Conservation (phyloP, 805 yeast genomes). For the Suhomyces faveliae region DNA sequence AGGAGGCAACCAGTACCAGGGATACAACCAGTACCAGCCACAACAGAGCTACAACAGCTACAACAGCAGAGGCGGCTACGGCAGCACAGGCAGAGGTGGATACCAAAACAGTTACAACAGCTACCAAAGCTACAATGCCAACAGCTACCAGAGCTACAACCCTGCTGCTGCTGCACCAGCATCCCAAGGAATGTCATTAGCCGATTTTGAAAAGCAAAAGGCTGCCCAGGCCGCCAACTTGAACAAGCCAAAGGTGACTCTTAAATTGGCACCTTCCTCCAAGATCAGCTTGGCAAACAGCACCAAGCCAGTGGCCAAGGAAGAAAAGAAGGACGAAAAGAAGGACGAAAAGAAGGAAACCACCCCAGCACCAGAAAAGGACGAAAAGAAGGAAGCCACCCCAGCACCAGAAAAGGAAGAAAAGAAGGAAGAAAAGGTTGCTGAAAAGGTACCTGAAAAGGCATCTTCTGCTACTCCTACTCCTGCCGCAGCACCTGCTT, state of each 20-base stretch:
- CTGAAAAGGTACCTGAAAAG: constrained; percentile 14
- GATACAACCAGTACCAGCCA: constrained; percentile 12
- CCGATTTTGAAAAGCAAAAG: constrained; percentile 76
- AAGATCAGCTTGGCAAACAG: constrained; percentile 56
- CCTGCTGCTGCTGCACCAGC: constrained; percentile 19
- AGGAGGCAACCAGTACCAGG: constrained; percentile 10
- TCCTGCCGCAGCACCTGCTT: constrained; percentile 5
- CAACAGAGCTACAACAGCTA: constrained; percentile 22
- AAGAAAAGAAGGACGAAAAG: constrained; percentile 18
- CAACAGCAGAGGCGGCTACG: constrained; percentile 19
- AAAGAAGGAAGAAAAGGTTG: constrained; percentile 11
- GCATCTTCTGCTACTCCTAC: constrained; percentile 12
- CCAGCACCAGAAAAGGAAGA: neutral
- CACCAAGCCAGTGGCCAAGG: constrained; percentile 26
- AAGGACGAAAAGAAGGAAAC: constrained; percentile 19
- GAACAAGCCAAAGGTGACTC: constrained; percentile 62
- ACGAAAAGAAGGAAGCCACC: neutral
- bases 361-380: constrained; percentile 14
- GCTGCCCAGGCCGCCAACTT: constrained; percentile 39
- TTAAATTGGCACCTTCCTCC: constrained; percentile 64
- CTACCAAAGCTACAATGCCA: constrained; percentile 14
- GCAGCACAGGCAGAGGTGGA: constrained; percentile 17
- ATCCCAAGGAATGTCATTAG: constrained; percentile 63
- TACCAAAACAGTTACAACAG: constrained; percentile 17
- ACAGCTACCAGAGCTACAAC: constrained; percentile 18